These are phyloP conservation scores for Pythium apleroticum DNA, from an alignment of 352 stramenopile species.

Conservation along the genomic window DNA sequence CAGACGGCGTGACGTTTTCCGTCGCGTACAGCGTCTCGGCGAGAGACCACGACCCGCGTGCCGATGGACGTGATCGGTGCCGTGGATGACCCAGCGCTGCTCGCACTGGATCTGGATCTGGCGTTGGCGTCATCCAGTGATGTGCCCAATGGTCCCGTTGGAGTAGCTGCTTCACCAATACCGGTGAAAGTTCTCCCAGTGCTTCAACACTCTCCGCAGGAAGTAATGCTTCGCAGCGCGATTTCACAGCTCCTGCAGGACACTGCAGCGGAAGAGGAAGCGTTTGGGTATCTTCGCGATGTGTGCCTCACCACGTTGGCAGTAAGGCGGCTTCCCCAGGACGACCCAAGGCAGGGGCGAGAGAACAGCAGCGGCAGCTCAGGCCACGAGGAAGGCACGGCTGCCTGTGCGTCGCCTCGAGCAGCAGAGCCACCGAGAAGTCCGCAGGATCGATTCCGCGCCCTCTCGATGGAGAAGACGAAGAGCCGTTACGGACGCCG, in stretches of 20 bases:
- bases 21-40: not conserved
- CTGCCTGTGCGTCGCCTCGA: slow-evolving; percentile 11
- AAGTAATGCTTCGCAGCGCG: slow-evolving; percentile 41
- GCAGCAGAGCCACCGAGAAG: slow-evolving; percentile 40
- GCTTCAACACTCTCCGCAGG: slow-evolving; percentile 19
- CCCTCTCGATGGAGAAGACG: slow-evolving; percentile 50
- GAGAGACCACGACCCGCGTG: not conserved
- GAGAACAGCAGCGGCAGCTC: slow-evolving; percentile 19
- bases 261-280: slow-evolving; percentile 41
- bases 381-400: not conserved
- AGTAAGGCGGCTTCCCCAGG: slow-evolving; percentile 11
- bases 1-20: not conserved
- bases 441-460: slow-evolving; percentile 51
- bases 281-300: slow-evolving; percentile 56
- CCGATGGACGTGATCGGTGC: not conserved
- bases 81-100: not conserved
- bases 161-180: not conserved
- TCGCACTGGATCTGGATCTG: slow-evolving; percentile 10
- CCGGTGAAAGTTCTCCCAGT: not conserved
- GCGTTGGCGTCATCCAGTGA: not conserved
- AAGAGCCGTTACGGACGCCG: slow-evolving; percentile 40
- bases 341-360: slow-evolving; percentile 36
- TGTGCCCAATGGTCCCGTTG: not conserved
- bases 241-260: slow-evolving; percentile 57
- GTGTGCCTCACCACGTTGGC: slow-evolving; percentile 58